A percentile compares a stretch with the other conserved stretches of the same genome.
Conservation (phyloP, 2,329 filamentous ascomycete genomes). For the Blumeriella jaapii region DNA sequence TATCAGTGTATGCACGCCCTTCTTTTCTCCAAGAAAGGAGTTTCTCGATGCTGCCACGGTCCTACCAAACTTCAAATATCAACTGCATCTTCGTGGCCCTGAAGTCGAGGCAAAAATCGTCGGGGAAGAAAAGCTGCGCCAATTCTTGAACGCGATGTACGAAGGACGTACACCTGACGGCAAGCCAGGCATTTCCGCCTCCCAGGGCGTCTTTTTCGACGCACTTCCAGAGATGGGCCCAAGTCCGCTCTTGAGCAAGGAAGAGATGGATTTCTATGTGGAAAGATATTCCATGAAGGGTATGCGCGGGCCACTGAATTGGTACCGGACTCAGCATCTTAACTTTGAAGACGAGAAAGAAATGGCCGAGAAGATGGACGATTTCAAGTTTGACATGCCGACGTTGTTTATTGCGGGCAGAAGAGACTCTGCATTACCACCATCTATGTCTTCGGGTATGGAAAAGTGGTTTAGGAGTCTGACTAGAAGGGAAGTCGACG, state of each 20-base stretch:
- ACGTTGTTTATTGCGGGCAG: conserved; percentile 65
- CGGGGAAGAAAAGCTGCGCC: conserved; percentile 49
- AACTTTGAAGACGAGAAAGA: conserved; percentile 67
- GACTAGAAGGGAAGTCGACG: conserved; percentile 52
- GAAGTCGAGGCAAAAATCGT: conserved; percentile 49
- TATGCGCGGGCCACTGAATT: conserved; percentile 71
- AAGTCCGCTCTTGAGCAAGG: conserved; percentile 48
- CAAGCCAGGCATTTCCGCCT: conserved; percentile 44
- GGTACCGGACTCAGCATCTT: conserved; percentile 66
- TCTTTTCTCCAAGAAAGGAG: conserved; percentile 39
- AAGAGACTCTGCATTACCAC: conserved; percentile 60
- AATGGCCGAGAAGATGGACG: conserved; percentile 47
- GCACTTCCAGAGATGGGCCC: conserved; percentile 45
- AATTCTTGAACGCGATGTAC: conserved; percentile 62
- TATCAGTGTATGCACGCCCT: conserved; percentile 76
- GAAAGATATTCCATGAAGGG: conserved; percentile 60
- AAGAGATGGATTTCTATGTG: conserved; percentile 70
- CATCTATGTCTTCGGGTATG: conserved; percentile 62
- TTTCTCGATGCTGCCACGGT: conserved; percentile 42
- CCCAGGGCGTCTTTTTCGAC: conserved; percentile 52
- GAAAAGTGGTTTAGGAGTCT: conserved; percentile 49
- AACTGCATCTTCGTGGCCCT: conserved; percentile 64
- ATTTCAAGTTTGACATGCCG: conserved; percentile 45
- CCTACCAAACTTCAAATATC: conserved; percentile 68
- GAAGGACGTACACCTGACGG: conserved; percentile 49